Evolutionary conservation across 169 alveolate genomes (phyloP).

Genomic region (Cryptosporidium canis): DNA sequence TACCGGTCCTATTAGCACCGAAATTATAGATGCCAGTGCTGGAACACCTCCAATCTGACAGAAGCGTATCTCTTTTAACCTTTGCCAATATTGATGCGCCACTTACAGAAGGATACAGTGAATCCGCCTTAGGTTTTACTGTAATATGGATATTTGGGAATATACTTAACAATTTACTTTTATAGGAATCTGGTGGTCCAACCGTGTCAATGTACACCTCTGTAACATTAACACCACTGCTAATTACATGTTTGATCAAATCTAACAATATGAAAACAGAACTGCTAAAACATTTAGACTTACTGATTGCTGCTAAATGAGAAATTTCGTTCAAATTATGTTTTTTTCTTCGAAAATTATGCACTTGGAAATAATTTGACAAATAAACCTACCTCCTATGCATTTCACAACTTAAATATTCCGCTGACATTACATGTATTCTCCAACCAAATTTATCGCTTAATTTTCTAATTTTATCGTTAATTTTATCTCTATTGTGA

Average conservation of each 20-base stretch:
- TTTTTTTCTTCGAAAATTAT: conserved; percentile 79
- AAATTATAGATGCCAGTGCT: conserved; percentile 64
- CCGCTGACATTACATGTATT: conserved; percentile 80
- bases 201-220: conserved; percentile 93
- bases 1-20: conserved; percentile 75
- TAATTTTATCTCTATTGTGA: conserved; percentile 83
- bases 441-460: conserved; percentile 83
- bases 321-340: conserved; percentile 89
- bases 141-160: conserved; percentile 86
- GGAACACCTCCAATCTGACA: conserved; percentile 66
- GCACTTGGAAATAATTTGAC: not conserved
- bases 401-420: conserved; percentile 87
- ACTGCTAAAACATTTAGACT: not conserved
- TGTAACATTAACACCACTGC: conserved; percentile 77
- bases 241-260: conserved; percentile 78
- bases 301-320: conserved; percentile 88
- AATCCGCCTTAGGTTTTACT: conserved; percentile 94
- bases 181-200: conserved; percentile 92
- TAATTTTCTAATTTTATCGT: conserved; percentile 77
- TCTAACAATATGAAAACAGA: not conserved
- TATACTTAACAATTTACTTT: conserved; percentile 79
- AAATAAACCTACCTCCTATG: conserved; percentile 78
- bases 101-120: conserved; percentile 93
- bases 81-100: conserved; percentile 98
- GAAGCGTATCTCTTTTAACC: conserved; percentile 90